Base-by-base conservation (phyloP, 2,329 filamentous ascomycete species). In the Colletotrichum australisinense region DNA sequence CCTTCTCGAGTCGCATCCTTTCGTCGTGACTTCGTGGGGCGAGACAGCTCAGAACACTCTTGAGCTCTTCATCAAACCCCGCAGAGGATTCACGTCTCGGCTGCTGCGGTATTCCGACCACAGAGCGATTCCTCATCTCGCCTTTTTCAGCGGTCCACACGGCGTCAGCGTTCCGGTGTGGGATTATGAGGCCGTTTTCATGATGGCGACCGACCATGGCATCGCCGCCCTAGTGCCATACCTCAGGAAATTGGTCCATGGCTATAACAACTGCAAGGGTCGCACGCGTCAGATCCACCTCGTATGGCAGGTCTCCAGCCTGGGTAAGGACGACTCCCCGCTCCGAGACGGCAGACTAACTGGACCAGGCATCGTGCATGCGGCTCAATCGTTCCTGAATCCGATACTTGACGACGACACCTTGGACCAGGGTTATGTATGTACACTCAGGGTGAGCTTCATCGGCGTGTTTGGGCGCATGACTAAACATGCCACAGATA, bases 61-160 rank as follows among this genome's bases (percentile, higher is more conserved):
- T 16, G 16, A 67, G 24, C 55, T 67, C 6, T 67, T 67, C 8
- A 58, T 67, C 12, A 52, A 67, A 14, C 64, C 64, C 16, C 12
- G 12, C n/a, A n/a, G 24, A 26, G 53, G 38, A 52, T 67, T 58
- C 5, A 67, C 55, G 35, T 59, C 38, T 3, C 59, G 64, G n/a
- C 35, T 67, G 2, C 9, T 67, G 1, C 12, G 22, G 24, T 67
- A 67, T 35, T 67, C 53, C 26, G 4, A 67, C 8, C 8, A 35
- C 19, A 6, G 52, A 1, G 11, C 24, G 8, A 5, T 67, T 24
- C 64, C 8, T 3, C 12, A 14, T 9, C 9, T 67, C 4, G 64
- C 52, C 19, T 19, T 67, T 5, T 9, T 67, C 4, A 49, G 24
- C 32, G 12, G 26, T 5, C 64, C 11, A 26, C 9, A 67, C 14